phyloP scores from a whole-genome alignment of 495 filamentous ascomycete genomes.

The Extremus antarcticus region DNA sequence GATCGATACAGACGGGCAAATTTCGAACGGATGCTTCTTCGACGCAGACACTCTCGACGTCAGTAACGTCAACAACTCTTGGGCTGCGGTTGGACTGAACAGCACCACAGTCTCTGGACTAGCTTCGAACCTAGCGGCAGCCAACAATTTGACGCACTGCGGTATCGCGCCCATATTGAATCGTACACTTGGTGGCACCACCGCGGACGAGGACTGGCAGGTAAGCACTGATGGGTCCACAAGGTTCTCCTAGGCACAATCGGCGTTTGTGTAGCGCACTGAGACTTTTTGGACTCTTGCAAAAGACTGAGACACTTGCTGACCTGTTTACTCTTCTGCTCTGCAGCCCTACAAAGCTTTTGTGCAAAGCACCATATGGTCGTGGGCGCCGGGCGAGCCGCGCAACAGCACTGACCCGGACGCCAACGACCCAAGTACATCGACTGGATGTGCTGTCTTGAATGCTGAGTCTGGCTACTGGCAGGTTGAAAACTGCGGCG shows the following conservation, averaged over 20 bases:
- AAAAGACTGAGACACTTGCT: too few relatives aligned
- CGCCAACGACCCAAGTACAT: conserved; percentile 12
- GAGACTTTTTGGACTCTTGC: too few relatives aligned
- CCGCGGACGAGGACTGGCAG: conserved; percentile 39
- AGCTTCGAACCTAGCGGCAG: background rate
- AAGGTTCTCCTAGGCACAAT: too few relatives aligned
- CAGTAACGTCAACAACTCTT: conserved; percentile 45
- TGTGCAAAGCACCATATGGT: conserved; percentile 44
- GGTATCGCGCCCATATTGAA: conserved; percentile 51
- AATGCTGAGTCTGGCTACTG: conserved; percentile 41
- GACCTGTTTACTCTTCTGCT: too few relatives aligned
- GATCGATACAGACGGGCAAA: conserved; percentile 28
- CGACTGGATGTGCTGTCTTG: conserved; percentile 44
- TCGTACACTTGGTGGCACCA: conserved; percentile 39
- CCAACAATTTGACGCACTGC: conserved; percentile 40
- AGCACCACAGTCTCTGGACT: conserved; percentile 27
- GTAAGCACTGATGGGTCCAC: too few relatives aligned
- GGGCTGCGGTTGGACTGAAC: conserved; percentile 35
- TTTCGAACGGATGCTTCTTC: conserved; percentile 45
- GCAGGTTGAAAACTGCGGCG: conserved; percentile 44
- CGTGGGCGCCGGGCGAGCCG: conserved; percentile 48
- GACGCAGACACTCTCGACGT: conserved; percentile 29
- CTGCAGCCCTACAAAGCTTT: conserved; percentile 40
- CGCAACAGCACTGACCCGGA: conserved; percentile 28
- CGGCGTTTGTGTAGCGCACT: too few relatives aligned